These are phyloP conservation scores for Talaromyces thailandensis DNA, from an alignment of 495 filamentous ascomycete genomes.

Conservation along the genomic window DNA sequence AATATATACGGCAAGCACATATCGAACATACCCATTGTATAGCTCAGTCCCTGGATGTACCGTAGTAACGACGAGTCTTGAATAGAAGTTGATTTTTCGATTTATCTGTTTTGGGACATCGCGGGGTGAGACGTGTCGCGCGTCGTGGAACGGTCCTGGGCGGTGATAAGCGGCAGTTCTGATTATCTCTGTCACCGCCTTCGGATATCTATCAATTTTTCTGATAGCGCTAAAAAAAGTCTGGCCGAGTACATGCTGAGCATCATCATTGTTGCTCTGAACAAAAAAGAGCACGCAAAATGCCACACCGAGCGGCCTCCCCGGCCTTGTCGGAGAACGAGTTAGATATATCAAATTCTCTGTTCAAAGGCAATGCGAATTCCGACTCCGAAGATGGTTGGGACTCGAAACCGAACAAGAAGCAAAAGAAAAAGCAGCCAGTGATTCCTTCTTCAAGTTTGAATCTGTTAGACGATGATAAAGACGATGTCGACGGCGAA, in stretches of 20 bases:
- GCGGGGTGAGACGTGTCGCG: slow-evolving; percentile 26
- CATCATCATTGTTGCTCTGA: neutral
- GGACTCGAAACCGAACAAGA: slow-evolving; percentile 14
- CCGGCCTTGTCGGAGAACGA: slow-evolving; percentile 83
- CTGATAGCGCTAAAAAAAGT: slow-evolving; percentile 17
- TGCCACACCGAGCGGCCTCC: slow-evolving; percentile 60
- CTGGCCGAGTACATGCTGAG: neutral
- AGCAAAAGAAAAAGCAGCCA: slow-evolving; percentile 20
- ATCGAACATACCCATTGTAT: slow-evolving; percentile 24
- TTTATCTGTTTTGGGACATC: slow-evolving; percentile 20
- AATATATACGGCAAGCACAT: neutral
- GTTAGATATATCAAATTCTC: slow-evolving; percentile 73
- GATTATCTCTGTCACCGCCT: slow-evolving; percentile 31
- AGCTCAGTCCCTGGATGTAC: neutral
- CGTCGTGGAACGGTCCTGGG: slow-evolving; percentile 31
- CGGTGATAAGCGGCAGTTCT: slow-evolving; percentile 9
- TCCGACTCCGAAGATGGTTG: slow-evolving; percentile 31
- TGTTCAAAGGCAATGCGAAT: slow-evolving; percentile 57
- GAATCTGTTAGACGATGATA: slow-evolving; percentile 32
- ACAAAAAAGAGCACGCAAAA: slow-evolving; percentile 14
- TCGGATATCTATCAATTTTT: slow-evolving; percentile 13
- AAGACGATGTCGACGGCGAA: slow-evolving; percentile 48
- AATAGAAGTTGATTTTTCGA: neutral
- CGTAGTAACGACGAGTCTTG: neutral
- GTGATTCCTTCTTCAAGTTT: slow-evolving; percentile 26